Conservation (phyloP, 2,329 filamentous ascomycete species). For the Calonectria pseudoturangicola region DNA sequence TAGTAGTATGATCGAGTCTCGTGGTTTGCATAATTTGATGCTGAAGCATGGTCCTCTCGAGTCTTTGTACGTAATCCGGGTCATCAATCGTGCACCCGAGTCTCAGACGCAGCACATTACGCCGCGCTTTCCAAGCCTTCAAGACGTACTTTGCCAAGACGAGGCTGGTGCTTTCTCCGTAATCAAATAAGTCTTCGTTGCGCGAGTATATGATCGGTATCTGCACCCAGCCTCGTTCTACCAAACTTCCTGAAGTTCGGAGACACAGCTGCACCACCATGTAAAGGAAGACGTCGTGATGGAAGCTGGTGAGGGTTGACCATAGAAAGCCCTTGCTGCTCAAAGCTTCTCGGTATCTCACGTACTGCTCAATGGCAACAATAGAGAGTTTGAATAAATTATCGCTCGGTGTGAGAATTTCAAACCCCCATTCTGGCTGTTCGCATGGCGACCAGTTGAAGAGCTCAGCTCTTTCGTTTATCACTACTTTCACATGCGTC, state of each 20-base stretch:
- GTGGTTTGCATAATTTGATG: background rate
- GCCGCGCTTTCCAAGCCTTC: slow-evolving; percentile 23
- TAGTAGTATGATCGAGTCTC: background rate
- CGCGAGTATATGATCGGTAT: slow-evolving; percentile 15
- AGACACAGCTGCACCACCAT: slow-evolving; percentile 29
- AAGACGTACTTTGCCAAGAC: slow-evolving; percentile 22
- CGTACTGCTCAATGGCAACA: slow-evolving; percentile 21
- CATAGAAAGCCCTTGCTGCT: slow-evolving; percentile 20
- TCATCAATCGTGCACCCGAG: background rate
- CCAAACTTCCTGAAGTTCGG: slow-evolving; percentile 28
- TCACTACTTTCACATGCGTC: background rate
- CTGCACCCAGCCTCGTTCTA: slow-evolving; percentile 27
- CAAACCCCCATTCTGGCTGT: slow-evolving; percentile 35
- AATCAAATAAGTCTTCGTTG: slow-evolving; percentile 12
- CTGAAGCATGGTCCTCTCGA: slow-evolving; percentile 6
- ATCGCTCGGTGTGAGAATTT: slow-evolving; percentile 34
- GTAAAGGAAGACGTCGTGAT: slow-evolving; percentile 28
- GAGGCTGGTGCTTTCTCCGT: background rate
- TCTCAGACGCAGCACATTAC: background rate
- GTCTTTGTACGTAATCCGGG: slow-evolving; percentile 20
- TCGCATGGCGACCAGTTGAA: slow-evolving; percentile 7
- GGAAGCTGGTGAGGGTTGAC: slow-evolving; percentile 26
- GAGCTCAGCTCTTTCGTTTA: slow-evolving; percentile 9
- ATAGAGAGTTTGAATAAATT: slow-evolving; percentile 39
- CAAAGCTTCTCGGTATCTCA: background rate